phyloP scores from a whole-genome alignment of 768 basidiomycete species.

The Amyloporia xantha region DNA sequence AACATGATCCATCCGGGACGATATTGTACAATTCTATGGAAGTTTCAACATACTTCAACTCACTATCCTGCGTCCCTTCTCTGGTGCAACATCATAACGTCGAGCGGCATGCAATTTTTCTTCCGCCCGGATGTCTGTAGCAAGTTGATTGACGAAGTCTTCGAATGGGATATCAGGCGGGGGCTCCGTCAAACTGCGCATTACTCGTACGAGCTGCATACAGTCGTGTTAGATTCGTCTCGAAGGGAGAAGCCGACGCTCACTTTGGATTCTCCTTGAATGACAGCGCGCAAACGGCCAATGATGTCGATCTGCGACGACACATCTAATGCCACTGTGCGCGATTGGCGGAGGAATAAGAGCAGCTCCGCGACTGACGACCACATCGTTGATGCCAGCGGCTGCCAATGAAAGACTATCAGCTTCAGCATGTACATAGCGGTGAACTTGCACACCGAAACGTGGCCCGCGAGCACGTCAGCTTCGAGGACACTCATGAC shows the following conservation, averaged over 20 bases:
- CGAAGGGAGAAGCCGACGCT: constrained; percentile 8
- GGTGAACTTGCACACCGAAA: constrained; percentile 17
- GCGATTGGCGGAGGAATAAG: constrained; percentile 52
- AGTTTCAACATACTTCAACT: constrained; percentile 5
- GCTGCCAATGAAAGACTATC: constrained; percentile 32
- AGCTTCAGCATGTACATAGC: neutral
- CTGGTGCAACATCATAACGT: constrained; percentile 16
- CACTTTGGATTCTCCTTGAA: constrained; percentile 51
- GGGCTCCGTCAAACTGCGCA: constrained; percentile 46
- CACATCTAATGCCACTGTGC: constrained; percentile 47
- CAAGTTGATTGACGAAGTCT: constrained; percentile 48
- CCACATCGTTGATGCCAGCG: constrained; percentile 45
- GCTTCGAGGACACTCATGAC: constrained; percentile 44
- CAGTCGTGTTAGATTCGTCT: too few species aligned
- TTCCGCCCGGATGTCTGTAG: constrained; percentile 57
- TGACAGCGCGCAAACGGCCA: constrained; percentile 40
- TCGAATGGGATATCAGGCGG: constrained; percentile 39
- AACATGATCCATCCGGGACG: too few species aligned
- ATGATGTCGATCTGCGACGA: constrained; percentile 44
- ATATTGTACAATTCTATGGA: neutral
- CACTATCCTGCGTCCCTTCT: constrained; percentile 14
- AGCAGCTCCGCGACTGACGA: constrained; percentile 62
- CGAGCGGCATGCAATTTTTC: constrained; percentile 53
- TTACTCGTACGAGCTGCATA: constrained; percentile 49
- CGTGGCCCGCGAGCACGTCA: constrained; percentile 36